phyloP scores from a whole-genome alignment of 177 flowering plant species.

The Vitis hybrid region DNA sequence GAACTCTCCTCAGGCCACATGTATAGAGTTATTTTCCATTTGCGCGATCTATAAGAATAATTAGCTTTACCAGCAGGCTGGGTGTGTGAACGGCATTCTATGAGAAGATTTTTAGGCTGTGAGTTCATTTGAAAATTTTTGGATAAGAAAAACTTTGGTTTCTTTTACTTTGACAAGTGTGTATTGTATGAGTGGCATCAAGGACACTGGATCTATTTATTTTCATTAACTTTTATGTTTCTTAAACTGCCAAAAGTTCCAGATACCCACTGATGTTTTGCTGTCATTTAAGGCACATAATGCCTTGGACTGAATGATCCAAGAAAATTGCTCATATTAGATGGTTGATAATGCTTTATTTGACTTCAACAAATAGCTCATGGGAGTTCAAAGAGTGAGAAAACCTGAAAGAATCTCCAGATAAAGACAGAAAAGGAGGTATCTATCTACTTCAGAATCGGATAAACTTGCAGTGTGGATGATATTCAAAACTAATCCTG shows the following conservation, averaged over 20 bases:
- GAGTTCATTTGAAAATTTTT: conserved; percentile 18
- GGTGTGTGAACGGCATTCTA: conserved; percentile 18
- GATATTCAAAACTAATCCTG: neutral
- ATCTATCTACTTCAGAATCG: neutral
- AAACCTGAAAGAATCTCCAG: conserved; percentile 5
- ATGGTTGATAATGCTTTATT: neutral
- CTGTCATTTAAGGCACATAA: neutral
- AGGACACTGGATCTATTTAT: neutral
- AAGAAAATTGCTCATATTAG: neutral
- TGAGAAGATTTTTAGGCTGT: conserved; percentile 14
- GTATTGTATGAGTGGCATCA: neutral
- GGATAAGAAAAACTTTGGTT: conserved; percentile 18
- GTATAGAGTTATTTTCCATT: conserved; percentile 43
- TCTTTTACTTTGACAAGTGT: conserved; percentile 11
- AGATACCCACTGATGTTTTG: neutral
- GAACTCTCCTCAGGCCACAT: conserved; percentile 17
- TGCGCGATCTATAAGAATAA: conserved; percentile 31
- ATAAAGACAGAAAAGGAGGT: neutral
- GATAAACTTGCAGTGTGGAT: neutral
- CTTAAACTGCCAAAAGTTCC: conserved; percentile 4
- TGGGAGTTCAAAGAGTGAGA: neutral
- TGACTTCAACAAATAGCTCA: neutral
- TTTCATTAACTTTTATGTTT: too few relatives aligned
- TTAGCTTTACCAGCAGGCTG: conserved; percentile 29
- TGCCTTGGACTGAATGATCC: neutral